These are phyloP conservation scores for Amylostereum areolatum DNA, from an alignment of 1,284 basidiomycete species.

Conservation along the genomic window DNA sequence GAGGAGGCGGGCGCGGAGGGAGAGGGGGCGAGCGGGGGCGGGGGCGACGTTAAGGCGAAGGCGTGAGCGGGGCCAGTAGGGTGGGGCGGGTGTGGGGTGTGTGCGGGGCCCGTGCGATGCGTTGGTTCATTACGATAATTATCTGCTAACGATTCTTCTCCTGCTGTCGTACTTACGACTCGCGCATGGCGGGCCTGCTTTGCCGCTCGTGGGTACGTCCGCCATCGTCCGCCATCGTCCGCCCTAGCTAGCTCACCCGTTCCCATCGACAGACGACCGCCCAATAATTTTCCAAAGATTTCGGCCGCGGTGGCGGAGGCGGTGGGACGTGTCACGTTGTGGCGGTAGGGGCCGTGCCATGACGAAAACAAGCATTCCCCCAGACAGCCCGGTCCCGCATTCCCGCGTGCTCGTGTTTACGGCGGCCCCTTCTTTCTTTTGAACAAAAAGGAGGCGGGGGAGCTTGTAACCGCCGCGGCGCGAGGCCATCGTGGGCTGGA, in stretches of 20 bases:
- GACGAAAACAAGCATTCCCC: background rate
- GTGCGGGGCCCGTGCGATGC: background rate
- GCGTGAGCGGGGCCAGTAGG: background rate
- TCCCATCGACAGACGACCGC: background rate
- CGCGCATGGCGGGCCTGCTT: too few relatives aligned
- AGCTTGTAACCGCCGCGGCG: slow-evolving; percentile 1
- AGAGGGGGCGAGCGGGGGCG: background rate
- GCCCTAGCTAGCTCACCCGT: too few relatives aligned
- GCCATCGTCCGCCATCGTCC: too few relatives aligned
- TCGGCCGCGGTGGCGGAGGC: too few relatives aligned
- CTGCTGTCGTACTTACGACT: too few relatives aligned
- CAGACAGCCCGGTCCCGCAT: background rate
- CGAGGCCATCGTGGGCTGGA: background rate
- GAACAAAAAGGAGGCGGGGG: too few relatives aligned
- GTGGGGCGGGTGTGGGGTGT: background rate
- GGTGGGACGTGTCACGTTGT: background rate
- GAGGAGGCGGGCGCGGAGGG: background rate
- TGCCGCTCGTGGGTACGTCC: too few relatives aligned
- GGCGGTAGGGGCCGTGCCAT: background rate
- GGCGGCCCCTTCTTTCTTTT: background rate
- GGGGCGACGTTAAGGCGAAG: background rate
- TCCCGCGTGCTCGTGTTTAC: background rate
- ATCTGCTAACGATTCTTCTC: background rate
- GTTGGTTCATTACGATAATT: background rate
- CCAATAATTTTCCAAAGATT: background rate